Evolutionary conservation across 768 basidiomycete species (phyloP), one percentile per base, ranked within the genome.

Genomic region (Pholiota microspora): DNA sequence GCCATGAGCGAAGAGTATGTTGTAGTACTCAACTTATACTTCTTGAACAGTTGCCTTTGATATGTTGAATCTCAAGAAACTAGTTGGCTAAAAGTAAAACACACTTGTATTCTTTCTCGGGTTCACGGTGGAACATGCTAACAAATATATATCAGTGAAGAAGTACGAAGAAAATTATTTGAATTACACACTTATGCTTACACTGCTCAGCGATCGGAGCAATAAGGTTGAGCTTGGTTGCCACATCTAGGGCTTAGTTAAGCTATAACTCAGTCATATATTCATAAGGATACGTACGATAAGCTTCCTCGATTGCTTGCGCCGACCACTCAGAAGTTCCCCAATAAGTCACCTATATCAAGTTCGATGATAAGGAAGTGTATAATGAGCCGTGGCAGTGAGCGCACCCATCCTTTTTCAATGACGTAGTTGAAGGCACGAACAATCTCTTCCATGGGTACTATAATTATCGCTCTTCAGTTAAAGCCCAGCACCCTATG

Each of bases 261-360:
- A n/a, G n/a, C n/a, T n/a, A n/a, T n/a, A n/a, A n/a, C n/a, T n/a
- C n/a, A n/a, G n/a, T n/a, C n/a, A n/a, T n/a, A n/a, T n/a, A n/a
- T n/a, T n/a, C n/a, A n/a, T n/a, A 23, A 2, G 10, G 18, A 56
- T 12, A 62, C 78, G 53, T 59, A 84, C 81, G 79, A 59, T 78
- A 69, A 18, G 84, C 85, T 65, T 84, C 84, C 67, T 83, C 80
- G 55, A 88, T 85, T 58, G 88, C 78, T 15, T 71, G 70, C 2
- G 88, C 84, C 40, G 75, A 77, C 89, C 89, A 92, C 66, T 92
- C 89, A 3, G 83, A 86, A 4, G 86, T 88, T 6, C 73, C 88
- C 85, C 85, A 87, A 65, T 85, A 85, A 63, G 78, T 80, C 2
- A 83, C 78, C 79, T 81, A 29, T 3, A 27, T 12, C n/a, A 4